Evolutionary conservation across 2,329 filamentous ascomycete species (phyloP).

Genomic region (Cladophialophora exuberans): DNA sequence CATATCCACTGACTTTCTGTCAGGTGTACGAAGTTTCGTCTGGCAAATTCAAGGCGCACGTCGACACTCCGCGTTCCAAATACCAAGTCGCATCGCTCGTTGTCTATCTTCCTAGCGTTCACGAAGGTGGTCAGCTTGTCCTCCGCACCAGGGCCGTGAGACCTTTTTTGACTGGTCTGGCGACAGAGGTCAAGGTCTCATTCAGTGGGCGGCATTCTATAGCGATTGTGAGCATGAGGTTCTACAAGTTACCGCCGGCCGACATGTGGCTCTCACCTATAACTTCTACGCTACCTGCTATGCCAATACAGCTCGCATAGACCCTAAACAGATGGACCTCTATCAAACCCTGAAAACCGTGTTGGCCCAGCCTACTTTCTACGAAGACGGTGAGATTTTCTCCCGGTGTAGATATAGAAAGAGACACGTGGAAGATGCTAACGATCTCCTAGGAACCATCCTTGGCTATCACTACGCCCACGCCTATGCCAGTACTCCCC

Average conservation of each 20-base stretch:
- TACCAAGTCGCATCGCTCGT: constrained; percentile 9
- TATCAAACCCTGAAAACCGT: background rate
- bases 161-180: constrained; percentile 5
- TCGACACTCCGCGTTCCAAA: constrained; percentile 10
- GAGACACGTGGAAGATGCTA: background rate
- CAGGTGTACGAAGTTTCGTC: constrained; percentile 6
- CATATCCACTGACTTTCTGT: background rate
- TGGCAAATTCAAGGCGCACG: constrained; percentile 8
- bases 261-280: constrained; percentile 2
- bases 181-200: background rate
- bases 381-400: constrained; percentile 3
- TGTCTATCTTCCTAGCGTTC: constrained; percentile 6
- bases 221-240: constrained; percentile 8
- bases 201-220: constrained; percentile 11
- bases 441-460: background rate
- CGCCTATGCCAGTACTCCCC: constrained; percentile 3
- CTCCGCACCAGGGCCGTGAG: constrained; percentile 8
- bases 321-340: background rate
- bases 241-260: constrained; percentile 1
- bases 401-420: background rate
- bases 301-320: constrained; percentile 3
- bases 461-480: constrained; percentile 8
- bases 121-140: constrained; percentile 9
- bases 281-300: constrained; percentile 6
- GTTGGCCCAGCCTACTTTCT: constrained; percentile 2